phyloP scores from a whole-genome alignment of 768 basidiomycete genomes.

The Lactarius pseudohatsudake region DNA sequence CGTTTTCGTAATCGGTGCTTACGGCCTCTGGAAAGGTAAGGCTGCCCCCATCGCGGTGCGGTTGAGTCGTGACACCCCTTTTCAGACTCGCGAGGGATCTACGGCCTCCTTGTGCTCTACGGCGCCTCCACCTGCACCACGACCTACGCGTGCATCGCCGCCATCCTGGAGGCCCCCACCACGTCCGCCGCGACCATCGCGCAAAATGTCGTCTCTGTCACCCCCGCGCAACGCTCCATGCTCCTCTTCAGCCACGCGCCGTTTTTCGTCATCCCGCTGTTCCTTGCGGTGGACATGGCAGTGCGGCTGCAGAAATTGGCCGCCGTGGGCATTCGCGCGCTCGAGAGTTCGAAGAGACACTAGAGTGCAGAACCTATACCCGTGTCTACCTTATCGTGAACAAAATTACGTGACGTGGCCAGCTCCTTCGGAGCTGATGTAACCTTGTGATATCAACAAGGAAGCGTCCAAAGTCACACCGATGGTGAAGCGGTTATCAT shows the following conservation, averaged over 20 bases:
- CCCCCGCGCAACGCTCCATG: conserved; percentile 50
- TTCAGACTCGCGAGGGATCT: conserved; percentile 53
- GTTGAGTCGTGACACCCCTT: neutral
- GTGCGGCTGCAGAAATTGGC: conserved; percentile 34
- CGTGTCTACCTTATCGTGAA: neutral
- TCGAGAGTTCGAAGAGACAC: conserved; percentile 9
- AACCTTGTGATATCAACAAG: neutral
- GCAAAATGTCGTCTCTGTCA: conserved; percentile 42
- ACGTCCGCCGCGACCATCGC: conserved; percentile 38
- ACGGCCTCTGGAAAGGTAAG: conserved; percentile 57
- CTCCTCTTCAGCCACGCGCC: conserved; percentile 72
- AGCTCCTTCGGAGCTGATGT: too few species aligned
- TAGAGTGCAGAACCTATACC: neutral
- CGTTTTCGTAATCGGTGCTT: conserved; percentile 67
- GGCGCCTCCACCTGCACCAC: conserved; percentile 79
- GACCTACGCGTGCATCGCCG: conserved; percentile 65
- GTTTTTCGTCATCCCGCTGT: conserved; percentile 68
- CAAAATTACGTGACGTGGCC: too few species aligned
- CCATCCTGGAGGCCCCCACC: conserved; percentile 54
- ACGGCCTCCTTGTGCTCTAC: conserved; percentile 67
- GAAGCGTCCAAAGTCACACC: conserved; percentile 17
- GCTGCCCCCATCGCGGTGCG: too few species aligned
- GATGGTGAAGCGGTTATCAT: conserved; percentile 38
- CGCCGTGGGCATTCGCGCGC: conserved; percentile 10
- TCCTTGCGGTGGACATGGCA: conserved; percentile 75